Base-by-base conservation (phyloP, 1,284 basidiomycete species). In the Rhodotorula sp. region DNA sequence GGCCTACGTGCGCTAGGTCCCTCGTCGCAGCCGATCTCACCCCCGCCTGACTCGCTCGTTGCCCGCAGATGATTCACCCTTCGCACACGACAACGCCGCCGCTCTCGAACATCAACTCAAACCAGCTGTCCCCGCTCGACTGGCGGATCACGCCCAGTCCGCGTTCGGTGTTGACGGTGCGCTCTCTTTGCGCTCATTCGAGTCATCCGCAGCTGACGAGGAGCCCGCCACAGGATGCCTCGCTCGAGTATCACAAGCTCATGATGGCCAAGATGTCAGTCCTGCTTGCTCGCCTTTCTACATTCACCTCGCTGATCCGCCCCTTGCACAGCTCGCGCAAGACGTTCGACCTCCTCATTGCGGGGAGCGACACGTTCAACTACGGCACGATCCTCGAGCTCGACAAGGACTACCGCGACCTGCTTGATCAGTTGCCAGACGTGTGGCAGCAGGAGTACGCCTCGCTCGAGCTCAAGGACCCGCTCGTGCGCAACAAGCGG, bases 221-320 rank as follows among this genome's bases (percentile, higher is more conserved):
- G 22, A 36, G 56, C 6, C 21, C 13, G 17, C 22, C 10, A 64
- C 76, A n/a, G 65, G 69, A 75, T 22, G 65, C 67, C 1, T 67
- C 74, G 6, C 69, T 77, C 51, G 73, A 77, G 44, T 55, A 61
- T 5, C 68, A 67, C 57, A 75, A 75, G 36, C 53, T 59, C 54
- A 34, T 44, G 41, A 66, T 77, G 54, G 66, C 71, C 4, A 57
- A 55, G 29, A 37, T 73, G 63, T 67, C 13, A 21, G 66, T 56
- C 48, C 21, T 17, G n/a, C n/a, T n/a, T n/a, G n/a, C n/a, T 44
- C 44, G 15, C 44, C 39, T 41, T 41, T 17, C 39, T 17, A 10
- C 39, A 8, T 41, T 8, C 8, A 41, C 39, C 17, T 41, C 10
- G 27, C 46, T 57, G 25, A 46, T 34, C 29, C 50, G 53, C 3